Conservation (phyloP, 2,329 filamentous ascomycete species). For the Colletotrichum lindemuthianum region DNA sequence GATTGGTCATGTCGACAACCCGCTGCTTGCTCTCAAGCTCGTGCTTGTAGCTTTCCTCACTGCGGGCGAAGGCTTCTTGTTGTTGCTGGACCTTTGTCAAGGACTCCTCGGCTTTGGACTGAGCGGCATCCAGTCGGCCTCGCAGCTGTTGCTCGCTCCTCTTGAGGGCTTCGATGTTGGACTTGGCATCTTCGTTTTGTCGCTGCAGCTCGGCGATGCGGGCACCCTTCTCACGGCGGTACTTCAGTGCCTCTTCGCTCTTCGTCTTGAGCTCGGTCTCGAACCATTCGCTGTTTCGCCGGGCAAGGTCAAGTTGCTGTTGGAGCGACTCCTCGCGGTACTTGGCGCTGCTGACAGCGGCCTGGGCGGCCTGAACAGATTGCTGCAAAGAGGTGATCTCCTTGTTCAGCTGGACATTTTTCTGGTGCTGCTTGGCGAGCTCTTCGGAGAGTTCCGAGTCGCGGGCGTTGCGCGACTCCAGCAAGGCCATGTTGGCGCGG, state of each 20-base stretch:
- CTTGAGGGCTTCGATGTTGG: slow-evolving; percentile 79
- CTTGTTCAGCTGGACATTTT: slow-evolving; percentile 83
- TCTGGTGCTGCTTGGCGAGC: slow-evolving; percentile 87
- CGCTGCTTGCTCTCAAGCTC: slow-evolving; percentile 85
- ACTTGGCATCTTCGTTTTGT: slow-evolving; percentile 84
- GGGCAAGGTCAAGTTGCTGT: slow-evolving; percentile 89
- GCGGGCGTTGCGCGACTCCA: slow-evolving; percentile 88
- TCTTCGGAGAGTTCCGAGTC: slow-evolving; percentile 89
- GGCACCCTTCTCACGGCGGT: slow-evolving; percentile 92
- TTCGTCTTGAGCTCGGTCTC: slow-evolving; percentile 93
- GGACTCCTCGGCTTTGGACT: slow-evolving; percentile 87
- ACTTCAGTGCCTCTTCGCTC: slow-evolving; percentile 85
- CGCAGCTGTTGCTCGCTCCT: slow-evolving; percentile 84
- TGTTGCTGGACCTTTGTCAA: slow-evolving; percentile 85
- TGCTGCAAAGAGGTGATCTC: slow-evolving; percentile 87
- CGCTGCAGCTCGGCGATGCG: slow-evolving; percentile 90
- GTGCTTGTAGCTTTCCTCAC: slow-evolving; percentile 86
- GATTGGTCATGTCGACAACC: slow-evolving; percentile 83
- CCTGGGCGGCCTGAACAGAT: slow-evolving; percentile 82
- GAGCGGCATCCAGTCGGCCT: slow-evolving; percentile 82
- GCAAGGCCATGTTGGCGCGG: slow-evolving; percentile 85
- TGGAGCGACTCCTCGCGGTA: slow-evolving; percentile 91
- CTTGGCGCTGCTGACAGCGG: slow-evolving; percentile 81
- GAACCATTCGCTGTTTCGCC: slow-evolving; percentile 92
- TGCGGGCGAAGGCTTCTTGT: slow-evolving; percentile 81